These are phyloP conservation scores for Entomortierella parvispora DNA, from an alignment of 192 early-diverging fungal species.

Conservation along the genomic window DNA sequence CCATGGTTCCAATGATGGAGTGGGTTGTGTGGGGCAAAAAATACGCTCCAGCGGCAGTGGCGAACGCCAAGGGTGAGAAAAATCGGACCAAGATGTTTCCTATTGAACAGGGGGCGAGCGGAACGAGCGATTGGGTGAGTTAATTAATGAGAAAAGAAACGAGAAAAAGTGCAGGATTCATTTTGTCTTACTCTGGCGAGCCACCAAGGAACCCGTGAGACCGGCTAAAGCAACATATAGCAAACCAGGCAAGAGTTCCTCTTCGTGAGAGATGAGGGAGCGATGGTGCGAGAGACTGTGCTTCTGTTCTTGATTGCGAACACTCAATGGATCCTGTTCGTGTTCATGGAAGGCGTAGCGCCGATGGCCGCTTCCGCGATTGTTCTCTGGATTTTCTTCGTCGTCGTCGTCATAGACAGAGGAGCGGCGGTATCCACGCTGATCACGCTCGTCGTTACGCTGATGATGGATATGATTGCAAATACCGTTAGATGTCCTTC, in stretches of 20 bases:
- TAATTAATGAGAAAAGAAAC: not conserved
- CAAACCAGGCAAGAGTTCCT: constrained; percentile 40
- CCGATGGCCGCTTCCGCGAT: no score
- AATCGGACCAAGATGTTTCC: constrained; percentile 43
- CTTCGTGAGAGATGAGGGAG: constrained; percentile 25
- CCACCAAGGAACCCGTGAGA: constrained; percentile 33
- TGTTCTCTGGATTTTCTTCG: not conserved
- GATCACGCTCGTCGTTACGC: not conserved
- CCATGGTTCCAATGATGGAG: constrained; percentile 23
- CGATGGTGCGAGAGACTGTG: constrained; percentile 8
- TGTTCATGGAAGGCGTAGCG: no score
- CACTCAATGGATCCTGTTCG: no score
- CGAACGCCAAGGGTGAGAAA: constrained; percentile 45
- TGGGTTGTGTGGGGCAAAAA: constrained; percentile 38
- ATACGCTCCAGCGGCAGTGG: constrained; percentile 37
- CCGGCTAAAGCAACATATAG: constrained; percentile 42
- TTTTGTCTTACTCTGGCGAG: constrained; percentile 31
- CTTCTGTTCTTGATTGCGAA: not conserved
- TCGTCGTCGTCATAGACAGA: not conserved
- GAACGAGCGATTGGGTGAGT: not conserved
- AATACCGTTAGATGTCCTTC: no score
- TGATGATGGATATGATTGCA: no score
- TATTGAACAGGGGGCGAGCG: not conserved
- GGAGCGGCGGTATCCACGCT: not conserved
- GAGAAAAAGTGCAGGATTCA: not conserved